Percentiles rank a stretch among this genome's conserved stretches.
phyloP scores from a whole-genome alignment of 1,284 basidiomycete species.

The Boletus sp. region DNA sequence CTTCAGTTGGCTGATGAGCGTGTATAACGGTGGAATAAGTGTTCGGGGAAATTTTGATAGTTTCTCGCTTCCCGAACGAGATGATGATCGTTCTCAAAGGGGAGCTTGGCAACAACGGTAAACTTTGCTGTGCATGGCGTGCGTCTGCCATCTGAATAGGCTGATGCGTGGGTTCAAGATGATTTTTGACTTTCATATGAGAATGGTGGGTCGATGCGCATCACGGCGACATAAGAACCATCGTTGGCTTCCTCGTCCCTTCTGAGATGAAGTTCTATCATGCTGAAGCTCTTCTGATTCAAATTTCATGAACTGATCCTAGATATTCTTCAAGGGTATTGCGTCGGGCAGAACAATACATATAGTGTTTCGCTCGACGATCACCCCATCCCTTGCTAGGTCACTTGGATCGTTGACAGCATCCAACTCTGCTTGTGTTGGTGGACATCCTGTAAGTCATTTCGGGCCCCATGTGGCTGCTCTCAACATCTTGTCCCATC shows the following conservation, averaged over 20 bases:
- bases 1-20: conserved; percentile 30
- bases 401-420: conserved; percentile 1
- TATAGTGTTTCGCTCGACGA: conserved; percentile 25
- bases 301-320: conserved; percentile 9
- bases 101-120: conserved; percentile 36
- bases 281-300: fast-evolving
- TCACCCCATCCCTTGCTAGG: conserved; percentile 16
- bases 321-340: neutral
- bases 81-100: conserved; percentile 29
- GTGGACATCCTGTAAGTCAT: conserved; percentile 1
- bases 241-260: neutral
- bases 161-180: conserved; percentile 11
- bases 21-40: conserved; percentile 41
- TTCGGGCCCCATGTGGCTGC: conserved; percentile 8
- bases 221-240: neutral
- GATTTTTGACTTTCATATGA: conserved; percentile 8
- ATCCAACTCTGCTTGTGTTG: conserved; percentile 10
- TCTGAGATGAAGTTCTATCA: neutral
- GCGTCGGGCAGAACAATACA: conserved; percentile 9
- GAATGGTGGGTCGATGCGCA: conserved; percentile 22
- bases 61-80: conserved; percentile 35
- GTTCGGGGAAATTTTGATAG: conserved; percentile 38
- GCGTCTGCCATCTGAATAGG: neutral
- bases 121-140: conserved; percentile 39
- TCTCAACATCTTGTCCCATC: conserved; percentile 25